phyloP scores from a whole-genome alignment of 2,329 filamentous ascomycete genomes.

The Cladosporium cucumerinum region DNA sequence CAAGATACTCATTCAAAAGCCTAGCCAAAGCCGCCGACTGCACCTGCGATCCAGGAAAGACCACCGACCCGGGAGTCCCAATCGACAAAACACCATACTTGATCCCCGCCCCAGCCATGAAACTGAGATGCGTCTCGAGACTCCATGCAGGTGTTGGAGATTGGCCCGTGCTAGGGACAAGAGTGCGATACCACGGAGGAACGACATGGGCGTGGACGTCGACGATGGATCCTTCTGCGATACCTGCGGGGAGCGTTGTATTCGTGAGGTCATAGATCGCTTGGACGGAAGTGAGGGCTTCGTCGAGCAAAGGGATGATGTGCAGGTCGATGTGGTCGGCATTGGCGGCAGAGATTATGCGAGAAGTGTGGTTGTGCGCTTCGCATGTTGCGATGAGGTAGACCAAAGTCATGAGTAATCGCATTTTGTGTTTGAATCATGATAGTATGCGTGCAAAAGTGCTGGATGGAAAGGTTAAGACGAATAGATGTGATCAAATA shows the following conservation, averaged over 20 bases:
- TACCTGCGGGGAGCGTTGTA: slow-evolving; percentile 18
- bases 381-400: not conserved
- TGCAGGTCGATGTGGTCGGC: slow-evolving; percentile 31
- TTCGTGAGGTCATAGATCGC: slow-evolving; percentile 21
- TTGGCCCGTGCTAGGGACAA: slow-evolving; percentile 36
- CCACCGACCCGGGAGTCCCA: slow-evolving; percentile 37
- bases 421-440: not conserved
- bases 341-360: slow-evolving; percentile 8
- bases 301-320: slow-evolving; percentile 31
- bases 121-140: slow-evolving; percentile 29
- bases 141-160: slow-evolving; percentile 34
- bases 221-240: slow-evolving; percentile 27
- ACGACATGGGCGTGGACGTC: slow-evolving; percentile 39
- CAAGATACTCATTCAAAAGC: slow-evolving; percentile 35
- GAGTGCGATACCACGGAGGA: slow-evolving; percentile 32
- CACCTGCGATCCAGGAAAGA: slow-evolving; percentile 27
- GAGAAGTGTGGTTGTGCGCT: slow-evolving; percentile 6
- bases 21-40: slow-evolving; percentile 35
- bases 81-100: slow-evolving; percentile 33
- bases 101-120: slow-evolving; percentile 32
- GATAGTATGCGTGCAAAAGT: not conserved
- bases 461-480: not conserved
- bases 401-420: not conserved
- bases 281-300: slow-evolving; percentile 32
- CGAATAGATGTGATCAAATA: not conserved